phyloP scores from a whole-genome alignment of 495 filamentous ascomycete species.

The Pseudotulostoma volvatum region DNA sequence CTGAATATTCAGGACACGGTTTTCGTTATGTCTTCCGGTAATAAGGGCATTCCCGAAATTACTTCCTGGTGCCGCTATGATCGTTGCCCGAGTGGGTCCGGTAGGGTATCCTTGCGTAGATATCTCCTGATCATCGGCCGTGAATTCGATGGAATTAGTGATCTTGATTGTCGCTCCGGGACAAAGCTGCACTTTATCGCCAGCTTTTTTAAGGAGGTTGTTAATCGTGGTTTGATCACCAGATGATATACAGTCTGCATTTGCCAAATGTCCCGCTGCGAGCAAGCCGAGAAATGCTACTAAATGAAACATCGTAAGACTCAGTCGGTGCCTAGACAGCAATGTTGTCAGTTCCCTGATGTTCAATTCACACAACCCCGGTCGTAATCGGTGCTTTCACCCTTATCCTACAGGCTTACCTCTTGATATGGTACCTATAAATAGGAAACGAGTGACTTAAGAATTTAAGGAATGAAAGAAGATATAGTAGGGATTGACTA shows the following conservation, averaged over 20 bases:
- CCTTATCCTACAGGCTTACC: no score
- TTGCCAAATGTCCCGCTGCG: no score
- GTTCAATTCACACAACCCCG: no score
- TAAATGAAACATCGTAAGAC: no score
- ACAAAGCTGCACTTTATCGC: slow-evolving; percentile 6
- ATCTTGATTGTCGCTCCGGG: slow-evolving; percentile 4
- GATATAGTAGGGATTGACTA: no score
- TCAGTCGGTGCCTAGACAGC: no score
- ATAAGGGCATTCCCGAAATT: slow-evolving; percentile 5
- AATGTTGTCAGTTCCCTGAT: no score
- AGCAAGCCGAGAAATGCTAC: no score
- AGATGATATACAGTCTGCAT: slow-evolving; percentile 5
- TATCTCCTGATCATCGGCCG: slow-evolving; percentile 8
- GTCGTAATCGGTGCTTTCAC: no score
- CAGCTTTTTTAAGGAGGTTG: slow-evolving; percentile 4
- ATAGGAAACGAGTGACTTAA: no score
- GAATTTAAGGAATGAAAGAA: no score
- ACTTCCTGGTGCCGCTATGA: slow-evolving; percentile 2
- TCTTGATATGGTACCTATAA: no score
- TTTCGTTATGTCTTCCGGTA: slow-evolving; percentile 2
- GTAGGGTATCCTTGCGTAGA: slow-evolving; percentile 10
- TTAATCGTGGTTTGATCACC: slow-evolving; percentile 8
- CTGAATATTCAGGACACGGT: slow-evolving; percentile 6
- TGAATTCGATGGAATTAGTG: slow-evolving; percentile 6
- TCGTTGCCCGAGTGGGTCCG: slow-evolving; percentile 2